phyloP scores from a whole-genome alignment of 305 asterid genomes.

The Solanum hybrid region DNA sequence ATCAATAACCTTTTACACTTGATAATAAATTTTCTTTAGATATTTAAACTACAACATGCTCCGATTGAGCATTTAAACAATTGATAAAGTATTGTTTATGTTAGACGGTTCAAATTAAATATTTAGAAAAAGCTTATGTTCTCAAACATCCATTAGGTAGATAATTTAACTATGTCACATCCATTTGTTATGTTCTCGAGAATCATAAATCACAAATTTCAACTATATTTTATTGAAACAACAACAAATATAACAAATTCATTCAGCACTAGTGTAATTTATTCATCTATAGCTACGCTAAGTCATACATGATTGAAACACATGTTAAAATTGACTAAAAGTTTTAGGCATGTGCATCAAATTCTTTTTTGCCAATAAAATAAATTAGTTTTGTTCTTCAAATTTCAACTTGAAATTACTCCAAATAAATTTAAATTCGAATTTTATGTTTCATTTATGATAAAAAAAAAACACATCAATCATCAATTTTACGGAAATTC shows the following conservation, averaged over 20 bases:
- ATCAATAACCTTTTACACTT: not conserved
- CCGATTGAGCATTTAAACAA: not conserved
- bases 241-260: not conserved
- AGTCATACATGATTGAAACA: not conserved
- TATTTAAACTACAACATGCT: not conserved
- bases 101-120: not conserved
- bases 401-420: not conserved
- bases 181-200: not conserved
- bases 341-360: not conserved
- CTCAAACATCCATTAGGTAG: not conserved
- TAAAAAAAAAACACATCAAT: not conserved
- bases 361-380: not conserved
- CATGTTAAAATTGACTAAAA: not conserved
- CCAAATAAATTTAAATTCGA: not conserved
- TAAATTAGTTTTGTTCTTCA: not conserved
- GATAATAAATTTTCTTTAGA: not conserved
- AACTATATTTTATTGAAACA: not conserved
- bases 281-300: not conserved
- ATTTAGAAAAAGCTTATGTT: not conserved
- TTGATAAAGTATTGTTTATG: not conserved
- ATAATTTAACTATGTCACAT: not conserved
- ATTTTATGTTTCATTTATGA: not conserved
- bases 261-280: not conserved
- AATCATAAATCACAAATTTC: not conserved
- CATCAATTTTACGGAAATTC: not conserved